phyloP scores from a whole-genome alignment of 176 grass and related monocot species.

The Dactylis glomerata region DNA sequence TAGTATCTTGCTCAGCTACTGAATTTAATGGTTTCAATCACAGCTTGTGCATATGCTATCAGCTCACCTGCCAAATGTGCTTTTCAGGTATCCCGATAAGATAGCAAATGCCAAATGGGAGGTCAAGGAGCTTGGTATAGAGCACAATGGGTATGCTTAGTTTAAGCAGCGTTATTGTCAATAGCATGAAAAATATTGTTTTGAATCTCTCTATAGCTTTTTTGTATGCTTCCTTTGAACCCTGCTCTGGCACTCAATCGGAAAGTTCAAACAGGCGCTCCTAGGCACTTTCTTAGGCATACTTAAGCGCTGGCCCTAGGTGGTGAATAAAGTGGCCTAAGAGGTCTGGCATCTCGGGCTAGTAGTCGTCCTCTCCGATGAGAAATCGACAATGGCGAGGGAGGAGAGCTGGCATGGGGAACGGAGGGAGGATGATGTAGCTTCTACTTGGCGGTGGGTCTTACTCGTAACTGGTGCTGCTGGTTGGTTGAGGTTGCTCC shows the following conservation, averaged over 20 bases:
- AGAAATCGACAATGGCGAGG: background rate
- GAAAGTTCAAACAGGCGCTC: background rate
- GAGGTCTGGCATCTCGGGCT: background rate
- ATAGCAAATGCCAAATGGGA: conserved; percentile 99
- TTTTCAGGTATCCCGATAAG: conserved; percentile 91
- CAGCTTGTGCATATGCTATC: conserved; percentile 6
- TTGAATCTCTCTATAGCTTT: conserved; percentile 3
- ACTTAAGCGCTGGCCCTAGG: background rate
- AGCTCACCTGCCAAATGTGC: conserved; percentile 16
- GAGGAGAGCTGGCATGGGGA: background rate
- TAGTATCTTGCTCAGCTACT: conserved; percentile 20
- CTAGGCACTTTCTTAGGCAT: background rate
- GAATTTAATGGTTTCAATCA: conserved; percentile 10
- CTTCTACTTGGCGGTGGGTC: background rate
- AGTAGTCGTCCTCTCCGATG: background rate
- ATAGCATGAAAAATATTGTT: conserved; percentile 5
- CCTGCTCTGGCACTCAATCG: background rate
- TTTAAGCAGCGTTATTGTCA: conserved; percentile 26
- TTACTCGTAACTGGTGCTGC: background rate
- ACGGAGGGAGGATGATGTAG: background rate
- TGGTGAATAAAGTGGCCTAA: background rate
- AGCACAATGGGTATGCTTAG: conserved; percentile 93
- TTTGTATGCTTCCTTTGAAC: conserved; percentile 6
- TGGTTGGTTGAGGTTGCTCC: background rate
- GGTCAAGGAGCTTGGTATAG: conserved; percentile 95